Conservation (phyloP, 306 rosid genomes). For the Trichosanthes truncata region DNA sequence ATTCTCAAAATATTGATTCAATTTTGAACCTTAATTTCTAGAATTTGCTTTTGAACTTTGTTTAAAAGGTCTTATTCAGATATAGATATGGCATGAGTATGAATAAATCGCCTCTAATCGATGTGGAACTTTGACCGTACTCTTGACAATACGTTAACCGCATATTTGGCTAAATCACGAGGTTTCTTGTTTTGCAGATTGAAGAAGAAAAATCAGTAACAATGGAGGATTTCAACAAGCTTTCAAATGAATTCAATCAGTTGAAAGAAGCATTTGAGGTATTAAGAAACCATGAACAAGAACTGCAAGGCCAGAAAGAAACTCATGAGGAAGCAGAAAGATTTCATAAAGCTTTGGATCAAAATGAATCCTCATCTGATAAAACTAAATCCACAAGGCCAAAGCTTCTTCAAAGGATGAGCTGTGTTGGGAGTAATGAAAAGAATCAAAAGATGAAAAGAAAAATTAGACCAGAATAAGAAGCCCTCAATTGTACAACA, state of each 20-base stretch:
- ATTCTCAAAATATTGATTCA: neutral
- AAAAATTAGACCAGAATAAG: conserved; percentile 25
- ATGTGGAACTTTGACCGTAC: neutral
- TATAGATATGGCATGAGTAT: neutral
- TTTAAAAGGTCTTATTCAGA: too few relatives aligned
- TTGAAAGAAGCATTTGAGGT: conserved; percentile 47
- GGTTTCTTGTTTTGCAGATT: conserved; percentile 24
- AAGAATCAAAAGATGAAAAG: conserved; percentile 39
- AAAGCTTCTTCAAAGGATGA: conserved; percentile 37
- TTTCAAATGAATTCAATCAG: conserved; percentile 37
- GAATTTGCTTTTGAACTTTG: too few relatives aligned
- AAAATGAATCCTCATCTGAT: conserved; percentile 10
- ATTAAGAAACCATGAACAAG: conserved; percentile 24
- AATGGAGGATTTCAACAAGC: conserved; percentile 28
- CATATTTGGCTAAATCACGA: neutral
- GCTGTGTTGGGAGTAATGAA: conserved; percentile 51
- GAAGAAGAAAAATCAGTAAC: conserved; percentile 22
- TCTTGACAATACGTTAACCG: neutral
- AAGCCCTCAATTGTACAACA: neutral
- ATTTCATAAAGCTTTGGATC: conserved; percentile 13
- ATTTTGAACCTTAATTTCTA: too few relatives aligned
- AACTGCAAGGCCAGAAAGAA: conserved; percentile 14
- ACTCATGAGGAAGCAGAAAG: conserved; percentile 21
- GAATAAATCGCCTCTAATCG: neutral
- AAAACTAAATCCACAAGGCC: conserved; percentile 20